Percentiles rank a stretch among this genome's conserved stretches.
Conservation (phyloP, 2,329 filamentous ascomycete species). For the Leptographium wingfieldii region DNA sequence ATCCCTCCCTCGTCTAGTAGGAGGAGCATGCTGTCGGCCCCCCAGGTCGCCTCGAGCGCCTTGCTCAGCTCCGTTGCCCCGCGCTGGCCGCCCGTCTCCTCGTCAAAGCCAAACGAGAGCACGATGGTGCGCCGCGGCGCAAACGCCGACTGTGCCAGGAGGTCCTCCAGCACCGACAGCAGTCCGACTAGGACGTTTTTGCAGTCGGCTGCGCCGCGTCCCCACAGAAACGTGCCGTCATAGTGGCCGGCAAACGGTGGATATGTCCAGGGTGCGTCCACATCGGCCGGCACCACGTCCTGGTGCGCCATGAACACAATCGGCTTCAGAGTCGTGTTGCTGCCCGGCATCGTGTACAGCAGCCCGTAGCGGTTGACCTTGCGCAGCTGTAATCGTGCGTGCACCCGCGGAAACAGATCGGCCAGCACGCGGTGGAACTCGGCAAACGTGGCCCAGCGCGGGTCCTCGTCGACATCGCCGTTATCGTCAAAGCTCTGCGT, state of each 20-base stretch:
- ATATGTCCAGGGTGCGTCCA: conserved; percentile 42
- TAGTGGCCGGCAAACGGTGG: conserved; percentile 45
- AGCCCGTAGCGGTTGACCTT: conserved; percentile 46
- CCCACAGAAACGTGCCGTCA: conserved; percentile 47
- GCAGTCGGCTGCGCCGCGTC: conserved; percentile 45
- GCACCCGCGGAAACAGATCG: conserved; percentile 35
- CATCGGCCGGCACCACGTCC: conserved; percentile 47
- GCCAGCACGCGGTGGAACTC: conserved; percentile 37
- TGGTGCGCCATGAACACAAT: conserved; percentile 49
- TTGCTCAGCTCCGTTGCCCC: conserved; percentile 35
- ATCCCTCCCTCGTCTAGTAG: conserved; percentile 46
- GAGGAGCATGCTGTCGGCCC: conserved; percentile 36
- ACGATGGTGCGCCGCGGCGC: conserved; percentile 41
- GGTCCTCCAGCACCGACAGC: conserved; percentile 40
- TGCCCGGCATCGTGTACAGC: conserved; percentile 44
- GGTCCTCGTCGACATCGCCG: conserved; percentile 38
- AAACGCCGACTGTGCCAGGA: conserved; percentile 36
- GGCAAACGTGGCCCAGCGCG: conserved; percentile 44
- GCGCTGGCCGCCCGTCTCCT: conserved; percentile 39
- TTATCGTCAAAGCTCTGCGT: conserved; percentile 26
- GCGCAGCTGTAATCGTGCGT: conserved; percentile 27
- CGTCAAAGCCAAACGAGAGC: conserved; percentile 49
- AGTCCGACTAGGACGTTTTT: conserved; percentile 47
- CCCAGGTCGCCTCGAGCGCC: conserved; percentile 34
- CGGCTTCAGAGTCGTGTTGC: conserved; percentile 35